phyloP scores from a whole-genome alignment of 169 alveolate genomes.

The Plasmodium gonderi region DNA sequence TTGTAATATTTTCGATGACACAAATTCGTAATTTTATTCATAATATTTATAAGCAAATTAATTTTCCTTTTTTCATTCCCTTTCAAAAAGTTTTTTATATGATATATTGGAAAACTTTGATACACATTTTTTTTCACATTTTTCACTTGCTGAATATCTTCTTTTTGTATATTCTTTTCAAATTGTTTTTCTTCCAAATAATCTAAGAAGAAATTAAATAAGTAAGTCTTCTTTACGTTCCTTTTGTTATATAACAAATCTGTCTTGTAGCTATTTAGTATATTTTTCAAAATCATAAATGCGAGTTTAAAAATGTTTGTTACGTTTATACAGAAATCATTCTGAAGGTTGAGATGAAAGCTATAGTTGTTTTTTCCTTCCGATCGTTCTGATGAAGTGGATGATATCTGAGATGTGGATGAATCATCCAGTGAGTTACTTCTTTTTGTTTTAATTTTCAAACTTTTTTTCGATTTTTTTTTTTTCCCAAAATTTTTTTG shows the following conservation, averaged over 20 bases:
- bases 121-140: conserved; percentile 23
- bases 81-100: conserved; percentile 52
- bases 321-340: conserved; percentile 61
- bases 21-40: conserved; percentile 58
- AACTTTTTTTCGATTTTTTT: conserved; percentile 47
- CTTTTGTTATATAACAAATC: background rate
- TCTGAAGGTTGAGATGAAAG: background rate
- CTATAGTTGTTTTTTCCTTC: conserved; percentile 20
- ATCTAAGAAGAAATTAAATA: conserved; percentile 20
- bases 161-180: conserved; percentile 46
- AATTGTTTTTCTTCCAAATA: conserved; percentile 70
- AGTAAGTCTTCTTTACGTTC: background rate
- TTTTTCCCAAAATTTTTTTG: conserved; percentile 46
- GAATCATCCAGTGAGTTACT: conserved; percentile 31
- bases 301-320: conserved; percentile 54
- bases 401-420: conserved; percentile 27
- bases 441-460: conserved; percentile 41
- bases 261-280: conserved; percentile 16
- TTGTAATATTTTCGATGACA: conserved; percentile 40
- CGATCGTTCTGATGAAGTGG: conserved; percentile 12
- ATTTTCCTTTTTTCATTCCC: conserved; percentile 36
- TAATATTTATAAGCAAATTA: conserved; percentile 35
- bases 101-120: conserved; percentile 47
- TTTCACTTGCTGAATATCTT: conserved; percentile 1
- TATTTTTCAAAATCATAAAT: conserved; percentile 57